Evolutionary conservation across 306 rosid genomes (phyloP).

Genomic region (Prunus mongolica): DNA sequence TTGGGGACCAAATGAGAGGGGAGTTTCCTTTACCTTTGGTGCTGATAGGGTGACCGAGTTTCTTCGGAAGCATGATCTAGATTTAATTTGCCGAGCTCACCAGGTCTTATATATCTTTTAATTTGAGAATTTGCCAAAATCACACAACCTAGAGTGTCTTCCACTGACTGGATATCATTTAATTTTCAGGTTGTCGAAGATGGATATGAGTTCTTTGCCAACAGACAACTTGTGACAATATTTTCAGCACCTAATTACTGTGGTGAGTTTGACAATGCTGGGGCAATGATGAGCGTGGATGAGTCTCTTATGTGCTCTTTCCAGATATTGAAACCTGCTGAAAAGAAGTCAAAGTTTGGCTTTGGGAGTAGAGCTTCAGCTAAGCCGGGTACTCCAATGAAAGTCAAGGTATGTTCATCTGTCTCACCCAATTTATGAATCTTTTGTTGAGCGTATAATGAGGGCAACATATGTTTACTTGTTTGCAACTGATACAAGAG

Average conservation of each 20-base stretch:
- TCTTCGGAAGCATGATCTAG: constrained; percentile 64
- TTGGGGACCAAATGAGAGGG: constrained; percentile 81
- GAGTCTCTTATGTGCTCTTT: constrained; percentile 76
- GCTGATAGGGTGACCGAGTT: constrained; percentile 58
- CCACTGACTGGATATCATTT: constrained; percentile 6
- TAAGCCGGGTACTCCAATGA: constrained; percentile 32
- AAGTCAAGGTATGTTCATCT: constrained; percentile 47
- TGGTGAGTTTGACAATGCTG: constrained; percentile 89
- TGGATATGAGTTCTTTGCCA: constrained; percentile 87
- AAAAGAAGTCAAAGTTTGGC: constrained; percentile 55
- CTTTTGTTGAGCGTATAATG: not conserved
- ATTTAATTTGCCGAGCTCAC: constrained; percentile 84
- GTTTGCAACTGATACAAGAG: not conserved
- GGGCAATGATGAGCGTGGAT: constrained; percentile 85
- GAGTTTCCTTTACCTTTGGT: constrained; percentile 82
- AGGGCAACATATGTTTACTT: not conserved
- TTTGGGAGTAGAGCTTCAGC: constrained; percentile 40
- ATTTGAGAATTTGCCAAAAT: not conserved
- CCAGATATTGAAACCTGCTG: constrained; percentile 64
- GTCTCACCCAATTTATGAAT: not conserved
- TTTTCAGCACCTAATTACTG: constrained; percentile 95
- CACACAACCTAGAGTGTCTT: constrained; percentile 6
- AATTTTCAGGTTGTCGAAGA: constrained; percentile 81
- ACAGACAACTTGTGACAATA: constrained; percentile 70
- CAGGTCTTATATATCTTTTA: constrained; percentile 46